Base-by-base conservation (phyloP, 139 green algal species). In the Auxenochlorella pyrenoidosa region DNA sequence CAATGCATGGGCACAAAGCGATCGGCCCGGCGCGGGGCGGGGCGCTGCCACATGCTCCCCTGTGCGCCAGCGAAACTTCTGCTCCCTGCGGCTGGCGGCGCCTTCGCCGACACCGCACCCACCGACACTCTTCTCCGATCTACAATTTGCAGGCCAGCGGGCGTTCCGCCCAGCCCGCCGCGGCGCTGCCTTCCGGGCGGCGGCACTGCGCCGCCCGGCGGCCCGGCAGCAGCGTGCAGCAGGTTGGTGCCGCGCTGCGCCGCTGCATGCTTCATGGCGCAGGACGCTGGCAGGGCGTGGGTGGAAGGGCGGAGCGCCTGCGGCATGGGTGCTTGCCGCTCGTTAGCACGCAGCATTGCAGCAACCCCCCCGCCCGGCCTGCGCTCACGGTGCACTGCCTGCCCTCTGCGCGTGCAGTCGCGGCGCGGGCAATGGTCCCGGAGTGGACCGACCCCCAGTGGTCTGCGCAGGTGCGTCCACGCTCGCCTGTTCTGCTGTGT, bases 361-460 rank as follows among this genome's bases (percentile, higher is more conserved):
- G 34, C 70, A 30, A n/a, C 70, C 15, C 75, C 16, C 43, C 58
- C 0, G 0, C 0, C 73, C n/a, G n/a, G n/a, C 3, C 71, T 47
- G 34, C 34, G 40, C 28, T 13, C 41, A 44, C 43, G 15, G 30
- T 32, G 18, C 70, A n/a, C 36, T 16, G 32, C 18, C 36, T 77
- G 1, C 36, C 16, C 18, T 68, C 60, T 71, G 63, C 40, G 10
- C 16, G 1, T 75, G 78, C 78, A 83, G 78, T 59, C 16, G 22
- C 44, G 3, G 82, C 34, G 18, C 47, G 30, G 38, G 90, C 90
- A 0, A 86, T 90, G 44, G 24, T 93, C 30, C 34, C 51, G 0
- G 91, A 93, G 82, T 95, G 89, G 90, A 92, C 93, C 24, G 90
- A 96, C 80, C 87, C 88, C 13, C 90, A 95, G 24, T 95, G 93